Evolutionary conservation across 768 basidiomycete species (phyloP), one percentile per base, ranked within the genome.

Genomic region (Lenzites betulinus): DNA sequence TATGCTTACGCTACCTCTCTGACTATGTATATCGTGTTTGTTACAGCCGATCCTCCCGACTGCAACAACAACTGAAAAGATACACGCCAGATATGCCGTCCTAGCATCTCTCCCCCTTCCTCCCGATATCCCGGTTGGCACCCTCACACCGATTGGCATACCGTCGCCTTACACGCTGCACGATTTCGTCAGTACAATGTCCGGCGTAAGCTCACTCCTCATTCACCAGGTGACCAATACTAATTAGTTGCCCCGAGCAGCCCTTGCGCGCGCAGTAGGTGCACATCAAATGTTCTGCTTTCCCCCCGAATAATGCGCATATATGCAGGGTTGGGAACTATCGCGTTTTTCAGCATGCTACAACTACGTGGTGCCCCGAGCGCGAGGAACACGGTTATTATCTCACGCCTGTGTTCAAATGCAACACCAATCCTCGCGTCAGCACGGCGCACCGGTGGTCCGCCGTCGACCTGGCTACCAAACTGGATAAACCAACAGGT

Each of bases 301-400:
- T 44, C n/a, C n/a, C n/a, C n/a, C 28, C 12, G 47, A 41, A 49
- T 48, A 25, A 63, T 49, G 30, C 56, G 28, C 55, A 59, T 59
- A 47, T 51, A 39, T 30, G 3, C 63, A 92, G 90, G 41, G 78
- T 92, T 7, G 74, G 80, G 7, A 85, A 85, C 62, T 88, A 90
- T 69, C 83, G 85, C 46, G 79, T 89, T 42, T 77, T 93, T 39
- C 83, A 88, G 54, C 82, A 85, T 58, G 70, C 76, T 7, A 91
- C 87, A 18, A 90, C 90, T 2, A 78, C 79, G 36, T 93, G 90
- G 90, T 92, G 90, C 67, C 83, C 88, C 2, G 89, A 90, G 47
- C 84, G 86, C 51, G 90, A 93, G 76, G 90, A 92, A 64, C 89
- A 92, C 57, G 90, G 90, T 2, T 92, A 88, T 67, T 84, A 86